phyloP scores from a whole-genome alignment of 306 rosid genomes.

The Lathyrus oleraceus region DNA sequence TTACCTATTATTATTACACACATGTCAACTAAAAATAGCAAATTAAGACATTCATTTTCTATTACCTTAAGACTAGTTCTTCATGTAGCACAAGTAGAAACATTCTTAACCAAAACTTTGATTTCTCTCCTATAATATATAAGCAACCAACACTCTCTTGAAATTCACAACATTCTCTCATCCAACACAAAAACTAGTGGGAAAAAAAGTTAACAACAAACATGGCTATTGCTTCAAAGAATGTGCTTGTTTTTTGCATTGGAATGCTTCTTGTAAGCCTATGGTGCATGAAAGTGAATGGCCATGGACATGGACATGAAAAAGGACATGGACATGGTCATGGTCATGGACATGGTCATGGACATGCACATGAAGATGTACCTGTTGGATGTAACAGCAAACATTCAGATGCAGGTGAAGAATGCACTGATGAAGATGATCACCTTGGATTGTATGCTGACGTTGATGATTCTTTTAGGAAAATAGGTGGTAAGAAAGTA shows the following conservation, averaged over 20 bases:
- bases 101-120: not conserved
- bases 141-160: conserved; percentile 7
- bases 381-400: not conserved
- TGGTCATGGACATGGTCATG: not conserved
- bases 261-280: conserved; percentile 32
- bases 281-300: conserved; percentile 20
- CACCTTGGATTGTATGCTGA: conserved; percentile 34
- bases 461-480: conserved; percentile 45
- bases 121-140: not conserved
- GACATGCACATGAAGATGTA: not conserved
- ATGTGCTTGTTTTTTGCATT: conserved; percentile 32
- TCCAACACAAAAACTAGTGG: not conserved
- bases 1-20: not conserved
- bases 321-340: not conserved
- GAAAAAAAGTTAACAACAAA: not conserved
- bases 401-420: conserved; percentile 21
- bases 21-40: not conserved
- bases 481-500: too few relatives aligned
- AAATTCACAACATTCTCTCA: conserved; percentile 4
- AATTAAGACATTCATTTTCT: not conserved
- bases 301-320: too few relatives aligned
- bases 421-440: conserved; percentile 41
- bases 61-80: conserved; percentile 40
- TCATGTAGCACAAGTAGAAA: not conserved
- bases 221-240: conserved; percentile 26